These are phyloP conservation scores for Phytophthora pluvialis DNA, from an alignment of 352 stramenopile genomes.

Conservation along the genomic window DNA sequence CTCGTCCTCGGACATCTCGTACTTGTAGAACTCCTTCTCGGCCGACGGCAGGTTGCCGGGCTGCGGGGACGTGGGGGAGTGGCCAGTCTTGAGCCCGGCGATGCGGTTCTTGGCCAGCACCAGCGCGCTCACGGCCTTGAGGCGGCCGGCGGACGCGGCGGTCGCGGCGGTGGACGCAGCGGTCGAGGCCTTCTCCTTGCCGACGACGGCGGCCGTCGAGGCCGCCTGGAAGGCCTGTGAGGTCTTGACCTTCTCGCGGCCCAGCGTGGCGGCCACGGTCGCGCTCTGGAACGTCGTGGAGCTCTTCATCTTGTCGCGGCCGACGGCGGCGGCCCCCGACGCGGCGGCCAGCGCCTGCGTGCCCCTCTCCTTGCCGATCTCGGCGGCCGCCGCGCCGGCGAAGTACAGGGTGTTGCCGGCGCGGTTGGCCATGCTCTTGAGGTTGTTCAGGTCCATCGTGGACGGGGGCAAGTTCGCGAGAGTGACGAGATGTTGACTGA, in stretches of 20 bases:
- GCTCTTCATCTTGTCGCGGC: constrained; percentile 64
- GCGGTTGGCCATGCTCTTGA: constrained; percentile 78
- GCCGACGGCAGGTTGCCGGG: constrained; percentile 46
- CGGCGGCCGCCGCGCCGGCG: constrained; percentile 54
- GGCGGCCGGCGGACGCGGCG: constrained; percentile 52
- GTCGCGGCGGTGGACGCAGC: constrained; percentile 52
- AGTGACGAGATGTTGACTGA: constrained; percentile 2
- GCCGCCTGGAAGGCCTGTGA: constrained; percentile 64
- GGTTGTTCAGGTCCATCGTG: constrained; percentile 62
- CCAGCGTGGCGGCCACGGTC: constrained; percentile 50
- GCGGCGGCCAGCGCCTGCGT: constrained; percentile 56
- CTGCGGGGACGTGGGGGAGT: constrained; percentile 33
- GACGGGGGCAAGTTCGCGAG: background rate
- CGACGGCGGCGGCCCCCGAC: constrained; percentile 53
- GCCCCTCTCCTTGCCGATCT: constrained; percentile 65
- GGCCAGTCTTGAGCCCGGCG: constrained; percentile 30
- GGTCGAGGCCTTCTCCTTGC: constrained; percentile 60
- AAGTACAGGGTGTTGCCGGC: constrained; percentile 78
- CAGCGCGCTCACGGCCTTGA: constrained; percentile 60
- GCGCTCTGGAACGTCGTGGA: constrained; percentile 69
- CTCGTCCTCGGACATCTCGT: constrained; percentile 85
- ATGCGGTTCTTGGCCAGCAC: constrained; percentile 72
- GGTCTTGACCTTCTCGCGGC: constrained; percentile 66
- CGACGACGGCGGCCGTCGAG: constrained; percentile 55
- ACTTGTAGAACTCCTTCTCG: constrained; percentile 81